Evolutionary conservation across 352 stramenopile species (phyloP), one percentile per base, ranked within the genome.

Genomic region (Globisporangium abappressorium): DNA sequence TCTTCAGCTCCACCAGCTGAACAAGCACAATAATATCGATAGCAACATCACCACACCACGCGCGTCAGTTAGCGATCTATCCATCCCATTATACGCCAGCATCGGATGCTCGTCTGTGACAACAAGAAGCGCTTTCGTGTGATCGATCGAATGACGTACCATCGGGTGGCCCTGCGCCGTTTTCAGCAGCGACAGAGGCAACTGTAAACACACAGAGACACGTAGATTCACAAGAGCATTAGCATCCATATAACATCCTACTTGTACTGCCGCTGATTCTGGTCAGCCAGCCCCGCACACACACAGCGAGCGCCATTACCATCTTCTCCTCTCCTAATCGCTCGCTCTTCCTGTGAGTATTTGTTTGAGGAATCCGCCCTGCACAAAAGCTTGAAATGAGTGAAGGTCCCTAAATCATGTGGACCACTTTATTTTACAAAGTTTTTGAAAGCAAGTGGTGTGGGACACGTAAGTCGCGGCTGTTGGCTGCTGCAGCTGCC

Each of bases 1-100:
- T 99, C 85, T 99, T 99, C 22, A 99, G 89, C 89, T 99, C 97
- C 56, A 99, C 94, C 57, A 99, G 84, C 87, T 94, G 65, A 59
- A 69, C 6, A 14, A 12, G 47, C 15, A 66, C 5, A 43, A n/a
- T 5, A 24, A 46, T 2, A 33, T 0, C 30, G 30, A 33, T 33
- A 57, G 3, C 5, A 22, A 66, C 24, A n/a, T 43, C 66, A 33
- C 4, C 7, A 41, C 58, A 7, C 47, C 28, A 73, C 12, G 64
- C 47, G 30, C 30, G 30, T 33, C 5, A 38, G 11, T 57, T 24
- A 41, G 9, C 41, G 8, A 51, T 11, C 46, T 6, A 26, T 15
- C 49, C 22, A 18, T 3, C 12, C 20, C 38, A 46, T 46, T 46
- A 20, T 18, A 46, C 15, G 11, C 18, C 20, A 18, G 18, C 11